phyloP scores from a whole-genome alignment of 495 filamentous ascomycete species.

The Penicillium canariense region DNA sequence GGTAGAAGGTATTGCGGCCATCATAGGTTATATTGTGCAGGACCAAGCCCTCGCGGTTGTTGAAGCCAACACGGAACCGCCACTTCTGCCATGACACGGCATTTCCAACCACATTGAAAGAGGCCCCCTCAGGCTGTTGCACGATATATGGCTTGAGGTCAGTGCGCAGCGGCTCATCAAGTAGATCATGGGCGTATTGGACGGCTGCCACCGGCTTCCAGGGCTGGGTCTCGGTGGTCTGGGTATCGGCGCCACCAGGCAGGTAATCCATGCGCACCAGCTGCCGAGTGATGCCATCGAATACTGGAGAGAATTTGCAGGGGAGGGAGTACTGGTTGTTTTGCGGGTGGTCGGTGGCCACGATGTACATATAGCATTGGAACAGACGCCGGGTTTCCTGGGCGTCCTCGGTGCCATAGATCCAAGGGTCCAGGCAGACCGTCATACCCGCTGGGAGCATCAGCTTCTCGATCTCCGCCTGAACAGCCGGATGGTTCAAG shows the following conservation, averaged over 20 bases:
- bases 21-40: constrained; percentile 68
- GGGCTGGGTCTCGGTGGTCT: constrained; percentile 36
- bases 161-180: constrained; percentile 39
- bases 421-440: constrained; percentile 47
- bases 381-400: constrained; percentile 39
- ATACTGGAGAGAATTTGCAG: constrained; percentile 72
- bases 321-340: constrained; percentile 79
- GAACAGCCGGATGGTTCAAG: constrained; percentile 40
- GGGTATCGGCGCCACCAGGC: constrained; percentile 34
- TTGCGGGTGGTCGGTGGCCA: constrained; percentile 37
- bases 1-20: constrained; percentile 67
- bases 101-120: constrained; percentile 52
- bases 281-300: constrained; percentile 61
- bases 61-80: constrained; percentile 65
- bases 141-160: constrained; percentile 77
- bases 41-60: constrained; percentile 61
- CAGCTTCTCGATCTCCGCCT: constrained; percentile 43
- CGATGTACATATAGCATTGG: constrained; percentile 48
- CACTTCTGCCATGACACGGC: constrained; percentile 64
- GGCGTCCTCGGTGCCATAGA: constrained; percentile 41
- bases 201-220: constrained; percentile 54
- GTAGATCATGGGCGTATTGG: constrained; percentile 46
- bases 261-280: constrained; percentile 57
- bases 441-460: constrained; percentile 39
- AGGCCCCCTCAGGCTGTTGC: constrained; percentile 73